Conservation (phyloP, 768 basidiomycete species). For the Psilocybe cyanescens region DNA sequence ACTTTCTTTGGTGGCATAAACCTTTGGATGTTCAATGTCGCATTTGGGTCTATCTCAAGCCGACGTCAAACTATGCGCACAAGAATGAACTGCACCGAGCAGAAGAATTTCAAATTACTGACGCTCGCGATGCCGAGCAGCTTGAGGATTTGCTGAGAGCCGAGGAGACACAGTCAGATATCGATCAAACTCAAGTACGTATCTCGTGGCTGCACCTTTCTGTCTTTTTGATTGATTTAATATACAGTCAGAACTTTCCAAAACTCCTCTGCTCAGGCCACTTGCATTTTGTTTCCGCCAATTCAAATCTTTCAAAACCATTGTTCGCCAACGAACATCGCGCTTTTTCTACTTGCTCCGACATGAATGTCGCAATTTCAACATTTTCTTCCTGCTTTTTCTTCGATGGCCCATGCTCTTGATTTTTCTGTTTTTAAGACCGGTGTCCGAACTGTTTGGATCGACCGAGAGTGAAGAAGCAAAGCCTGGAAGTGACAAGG, state of each 20-base stretch:
- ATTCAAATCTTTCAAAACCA: neutral
- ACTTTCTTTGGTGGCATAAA: slow-evolving; percentile 40
- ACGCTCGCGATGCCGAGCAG: neutral
- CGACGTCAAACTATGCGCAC: neutral
- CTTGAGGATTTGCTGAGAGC: neutral
- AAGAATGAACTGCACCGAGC: neutral
- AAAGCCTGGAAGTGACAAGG: neutral
- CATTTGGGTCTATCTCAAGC: neutral
- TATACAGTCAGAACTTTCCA: neutral
- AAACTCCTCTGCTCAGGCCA: neutral
- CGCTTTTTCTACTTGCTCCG: neutral
- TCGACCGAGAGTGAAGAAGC: neutral
- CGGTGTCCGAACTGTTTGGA: neutral
- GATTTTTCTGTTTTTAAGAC: neutral
- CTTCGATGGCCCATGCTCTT: neutral
- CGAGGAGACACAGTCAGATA: neutral
- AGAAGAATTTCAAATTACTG: neutral
- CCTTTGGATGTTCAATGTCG: slow-evolving; percentile 31
- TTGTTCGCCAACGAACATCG: neutral
- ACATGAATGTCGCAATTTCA: neutral
- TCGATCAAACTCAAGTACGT: neutral
- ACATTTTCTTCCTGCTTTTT: neutral
- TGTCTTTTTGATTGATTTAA: neutral
- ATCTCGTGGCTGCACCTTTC: neutral
- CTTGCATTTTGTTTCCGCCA: neutral